A percentile compares a stretch with the other conserved stretches of the same genome.
Evolutionary conservation across 1,284 basidiomycete genomes (phyloP).

Genomic region (Trichosporon ovoides): DNA sequence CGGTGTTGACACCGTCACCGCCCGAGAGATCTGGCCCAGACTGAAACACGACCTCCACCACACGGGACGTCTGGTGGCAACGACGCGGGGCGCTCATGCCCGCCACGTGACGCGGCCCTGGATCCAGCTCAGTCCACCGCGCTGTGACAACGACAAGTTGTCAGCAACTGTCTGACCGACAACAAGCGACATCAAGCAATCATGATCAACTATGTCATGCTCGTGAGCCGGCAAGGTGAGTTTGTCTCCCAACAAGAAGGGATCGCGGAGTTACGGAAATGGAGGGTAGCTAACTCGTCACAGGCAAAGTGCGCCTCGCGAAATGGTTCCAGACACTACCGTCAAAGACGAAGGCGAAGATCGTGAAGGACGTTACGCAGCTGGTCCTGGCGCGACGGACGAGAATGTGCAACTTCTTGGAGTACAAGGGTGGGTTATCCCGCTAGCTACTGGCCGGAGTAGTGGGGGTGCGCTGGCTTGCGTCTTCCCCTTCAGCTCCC

Average conservation of each 20-base stretch:
- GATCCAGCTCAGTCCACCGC: not conserved
- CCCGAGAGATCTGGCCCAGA: too few relatives aligned
- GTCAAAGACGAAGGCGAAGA: constrained; percentile 92
- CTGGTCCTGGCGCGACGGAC: constrained; percentile 92
- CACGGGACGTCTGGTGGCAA: too few relatives aligned
- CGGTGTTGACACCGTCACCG: too few relatives aligned
- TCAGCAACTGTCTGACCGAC: not conserved
- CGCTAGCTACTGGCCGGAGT: too few relatives aligned
- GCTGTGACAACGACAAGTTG: not conserved
- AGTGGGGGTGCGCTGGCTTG: too few relatives aligned
- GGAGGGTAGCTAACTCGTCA: too few relatives aligned
- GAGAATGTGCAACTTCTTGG: constrained; percentile 98
- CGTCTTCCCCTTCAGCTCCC: too few relatives aligned
- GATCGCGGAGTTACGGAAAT: too few relatives aligned
- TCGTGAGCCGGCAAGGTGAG: constrained; percentile 87
- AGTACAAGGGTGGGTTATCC: constrained; percentile 97
- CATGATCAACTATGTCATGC: constrained; percentile 83
- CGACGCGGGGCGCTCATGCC: not conserved
- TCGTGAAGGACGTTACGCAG: constrained; percentile 99
- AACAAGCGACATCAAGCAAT: constrained; percentile 2
- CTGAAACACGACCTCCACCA: too few relatives aligned
- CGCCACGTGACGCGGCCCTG: not conserved
- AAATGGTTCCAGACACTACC: constrained; percentile 99
- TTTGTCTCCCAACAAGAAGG: too few relatives aligned
- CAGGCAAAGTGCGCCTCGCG: constrained; percentile 93